Percentiles rank a stretch among this genome's conserved stretches.
Conservation (phyloP, 106 monocot species). For the Ottelia alismoides region DNA sequence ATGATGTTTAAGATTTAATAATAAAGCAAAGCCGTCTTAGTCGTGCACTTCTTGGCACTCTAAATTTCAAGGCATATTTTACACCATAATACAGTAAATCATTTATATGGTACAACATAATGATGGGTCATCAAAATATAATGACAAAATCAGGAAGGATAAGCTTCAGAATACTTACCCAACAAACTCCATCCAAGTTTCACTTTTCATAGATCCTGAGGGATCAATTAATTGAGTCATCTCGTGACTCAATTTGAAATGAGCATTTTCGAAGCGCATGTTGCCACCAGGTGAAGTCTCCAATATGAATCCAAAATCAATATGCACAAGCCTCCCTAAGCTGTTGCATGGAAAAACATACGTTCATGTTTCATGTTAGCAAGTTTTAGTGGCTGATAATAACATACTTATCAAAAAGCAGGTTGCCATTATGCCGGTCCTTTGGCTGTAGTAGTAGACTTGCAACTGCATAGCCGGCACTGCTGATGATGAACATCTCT, state of each 20-base stretch:
- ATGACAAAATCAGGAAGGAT: too few species aligned
- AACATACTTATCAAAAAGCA: conserved; percentile 85
- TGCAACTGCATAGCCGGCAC: conserved; percentile 99
- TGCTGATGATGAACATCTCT: conserved; percentile 94
- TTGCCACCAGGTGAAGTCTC: conserved; percentile 97
- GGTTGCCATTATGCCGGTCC: conserved; percentile 97
- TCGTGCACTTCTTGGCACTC: too few species aligned
- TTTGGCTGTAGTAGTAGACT: conserved; percentile 96
- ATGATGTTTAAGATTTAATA: too few species aligned
- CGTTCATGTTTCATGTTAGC: background rate
- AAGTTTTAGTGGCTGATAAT: background rate
- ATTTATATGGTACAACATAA: too few species aligned
- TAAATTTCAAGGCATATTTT: too few species aligned
- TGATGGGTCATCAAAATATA: too few species aligned
- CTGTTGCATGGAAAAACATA: conserved; percentile 29
- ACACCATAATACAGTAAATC: too few species aligned
- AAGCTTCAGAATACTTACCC: conserved; percentile 51
- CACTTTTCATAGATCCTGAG: conserved; percentile 96
- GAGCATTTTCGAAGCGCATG: conserved; percentile 95
- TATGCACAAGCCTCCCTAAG: conserved; percentile 91
- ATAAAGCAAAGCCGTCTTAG: too few species aligned
- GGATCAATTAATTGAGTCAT: conserved; percentile 99
- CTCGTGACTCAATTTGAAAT: conserved; percentile 97
- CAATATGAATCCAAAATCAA: conserved; percentile 98
- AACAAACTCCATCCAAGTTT: conserved; percentile 92